Conservation (phyloP, 805 yeast species). For the Candida adriatica region DNA sequence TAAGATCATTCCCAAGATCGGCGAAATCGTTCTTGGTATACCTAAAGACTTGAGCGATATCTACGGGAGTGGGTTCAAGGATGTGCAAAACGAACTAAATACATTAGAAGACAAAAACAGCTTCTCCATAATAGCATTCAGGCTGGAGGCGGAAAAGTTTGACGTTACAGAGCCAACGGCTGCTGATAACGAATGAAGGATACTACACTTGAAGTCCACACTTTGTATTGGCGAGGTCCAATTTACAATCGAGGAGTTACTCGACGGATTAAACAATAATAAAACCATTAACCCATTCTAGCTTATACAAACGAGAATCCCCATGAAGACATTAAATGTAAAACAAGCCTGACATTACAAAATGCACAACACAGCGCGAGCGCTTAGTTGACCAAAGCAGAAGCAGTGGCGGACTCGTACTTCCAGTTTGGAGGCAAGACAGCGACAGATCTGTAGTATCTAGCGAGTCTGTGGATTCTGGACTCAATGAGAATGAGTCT, state of each 20-base stretch:
- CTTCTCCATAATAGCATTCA: constrained; percentile 16
- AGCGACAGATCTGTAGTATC: constrained; percentile 99
- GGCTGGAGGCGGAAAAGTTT: constrained; percentile 16
- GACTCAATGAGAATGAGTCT: constrained; percentile 99
- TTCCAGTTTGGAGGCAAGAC: constrained; percentile 99
- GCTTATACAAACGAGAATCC: no score
- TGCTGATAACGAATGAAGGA: constrained; percentile 8
- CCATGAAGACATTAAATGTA: no score
- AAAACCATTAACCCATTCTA: constrained; percentile 10
- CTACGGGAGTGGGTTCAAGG: constrained; percentile 19
- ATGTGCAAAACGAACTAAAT: constrained; percentile 7
- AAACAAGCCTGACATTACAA: no score
- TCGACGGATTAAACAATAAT: not conserved
- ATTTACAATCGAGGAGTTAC: no score
- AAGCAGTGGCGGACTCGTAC: constrained; percentile 99
- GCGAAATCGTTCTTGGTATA: constrained; percentile 13
- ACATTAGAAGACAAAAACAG: constrained; percentile 6
- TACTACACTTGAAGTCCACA: not conserved
- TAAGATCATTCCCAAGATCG: constrained; percentile 8
- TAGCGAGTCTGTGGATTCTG: constrained; percentile 99
- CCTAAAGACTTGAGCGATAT: constrained; percentile 16
- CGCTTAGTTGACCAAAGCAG: constrained; percentile 95
- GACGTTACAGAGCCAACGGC: constrained; percentile 13
- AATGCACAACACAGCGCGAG: constrained; percentile 7
- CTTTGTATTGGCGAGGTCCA: no score